Evolutionary conservation across 345 rosid species (phyloP).

Genomic region (Salix suchowensis): DNA sequence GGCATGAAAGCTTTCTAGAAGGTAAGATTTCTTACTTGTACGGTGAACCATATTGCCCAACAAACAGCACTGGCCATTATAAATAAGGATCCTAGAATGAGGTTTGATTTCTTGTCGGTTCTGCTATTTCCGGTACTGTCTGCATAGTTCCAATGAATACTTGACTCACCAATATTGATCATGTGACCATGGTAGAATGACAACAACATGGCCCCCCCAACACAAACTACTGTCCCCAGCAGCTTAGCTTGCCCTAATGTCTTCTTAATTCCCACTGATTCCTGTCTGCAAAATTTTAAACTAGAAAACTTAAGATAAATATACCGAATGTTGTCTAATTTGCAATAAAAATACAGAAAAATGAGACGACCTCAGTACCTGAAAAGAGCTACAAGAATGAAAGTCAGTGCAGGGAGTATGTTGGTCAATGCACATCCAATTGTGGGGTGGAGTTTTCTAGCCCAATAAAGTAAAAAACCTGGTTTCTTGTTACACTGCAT

Average conservation of each 20-base stretch:
- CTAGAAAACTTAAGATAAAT: neutral
- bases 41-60: constrained; percentile 76
- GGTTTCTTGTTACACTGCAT: constrained; percentile 67
- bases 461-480: constrained; percentile 77
- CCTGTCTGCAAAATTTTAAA: constrained; percentile 50
- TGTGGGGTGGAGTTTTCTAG: constrained; percentile 64
- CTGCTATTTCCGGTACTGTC: constrained; percentile 24
- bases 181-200: constrained; percentile 77
- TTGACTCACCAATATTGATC: constrained; percentile 52
- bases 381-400: constrained; percentile 68
- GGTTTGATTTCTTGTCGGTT: constrained; percentile 29
- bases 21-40: constrained; percentile 47
- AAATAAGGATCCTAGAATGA: constrained; percentile 57
- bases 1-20: neutral
- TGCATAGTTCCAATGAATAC: constrained; percentile 73
- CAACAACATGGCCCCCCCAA: constrained; percentile 86
- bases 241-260: constrained; percentile 73
- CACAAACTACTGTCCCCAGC: constrained; percentile 67
- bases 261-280: constrained; percentile 51
- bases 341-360: neutral
- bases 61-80: constrained; percentile 51
- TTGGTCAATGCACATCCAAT: constrained; percentile 81
- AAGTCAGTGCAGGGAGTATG: constrained; percentile 74
- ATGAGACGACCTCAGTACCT: constrained; percentile 29
- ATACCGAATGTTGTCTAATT: neutral